Conservation (phyloP, 345 rosid species). For the Cardamine resedifolia region DNA sequence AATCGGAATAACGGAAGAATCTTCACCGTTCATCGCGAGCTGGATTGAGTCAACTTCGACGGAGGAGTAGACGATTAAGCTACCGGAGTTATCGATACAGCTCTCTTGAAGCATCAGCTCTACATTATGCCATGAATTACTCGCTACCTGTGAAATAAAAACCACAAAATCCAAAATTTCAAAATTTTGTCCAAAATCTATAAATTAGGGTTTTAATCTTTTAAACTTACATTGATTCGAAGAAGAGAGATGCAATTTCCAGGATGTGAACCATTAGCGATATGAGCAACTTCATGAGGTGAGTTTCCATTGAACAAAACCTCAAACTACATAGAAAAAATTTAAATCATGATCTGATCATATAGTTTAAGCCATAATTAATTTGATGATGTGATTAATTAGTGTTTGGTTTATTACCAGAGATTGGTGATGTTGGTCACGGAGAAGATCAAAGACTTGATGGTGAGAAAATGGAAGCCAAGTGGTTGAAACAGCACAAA, state of each 20-base stretch:
- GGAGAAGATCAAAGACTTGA: conserved; percentile 72
- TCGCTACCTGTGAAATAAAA: conserved; percentile 53
- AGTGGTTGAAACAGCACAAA: conserved; percentile 76
- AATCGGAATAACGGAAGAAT: conserved; percentile 72
- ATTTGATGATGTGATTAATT: too few species aligned
- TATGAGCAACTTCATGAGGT: conserved; percentile 90
- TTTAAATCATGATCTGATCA: background rate
- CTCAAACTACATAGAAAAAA: conserved; percentile 46
- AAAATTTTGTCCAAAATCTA: background rate
- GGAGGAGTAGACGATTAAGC: conserved; percentile 74
- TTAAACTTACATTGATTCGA: conserved; percentile 65
- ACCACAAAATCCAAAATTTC: background rate
- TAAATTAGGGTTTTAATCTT: background rate
- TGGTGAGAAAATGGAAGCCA: conserved; percentile 76
- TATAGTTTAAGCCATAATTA: background rate
- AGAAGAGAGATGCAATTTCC: conserved; percentile 96
- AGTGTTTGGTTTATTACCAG: conserved; percentile 50
- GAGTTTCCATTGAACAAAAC: conserved; percentile 81
- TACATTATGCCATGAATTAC: conserved; percentile 82
- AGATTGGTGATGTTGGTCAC: conserved; percentile 71
- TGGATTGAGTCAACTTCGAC: conserved; percentile 71
- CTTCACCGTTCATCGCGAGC: conserved; percentile 77
- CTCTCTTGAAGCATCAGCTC: conserved; percentile 94
- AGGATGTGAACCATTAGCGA: conserved; percentile 91
- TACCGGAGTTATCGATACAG: conserved; percentile 75